These are phyloP conservation scores for Primulina tabacum DNA, from an alignment of 257 asterid species.

Conservation along the genomic window DNA sequence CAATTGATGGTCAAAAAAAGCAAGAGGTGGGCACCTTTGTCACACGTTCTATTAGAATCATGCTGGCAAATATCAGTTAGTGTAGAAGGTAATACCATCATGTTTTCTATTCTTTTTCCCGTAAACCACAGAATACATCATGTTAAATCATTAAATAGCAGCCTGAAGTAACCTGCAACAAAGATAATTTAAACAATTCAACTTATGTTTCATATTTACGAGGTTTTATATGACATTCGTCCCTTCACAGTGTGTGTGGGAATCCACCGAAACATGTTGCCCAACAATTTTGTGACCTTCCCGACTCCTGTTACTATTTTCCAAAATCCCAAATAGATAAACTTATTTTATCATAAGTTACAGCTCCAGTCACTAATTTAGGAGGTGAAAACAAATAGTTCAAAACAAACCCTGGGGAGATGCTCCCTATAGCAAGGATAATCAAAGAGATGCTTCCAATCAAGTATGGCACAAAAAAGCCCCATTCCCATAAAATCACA, in stretches of 20 bases:
- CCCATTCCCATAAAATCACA: constrained; percentile 73
- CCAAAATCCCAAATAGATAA: background rate
- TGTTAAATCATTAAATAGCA: constrained; percentile 26
- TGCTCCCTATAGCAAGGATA: constrained; percentile 89
- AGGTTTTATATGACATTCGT: background rate
- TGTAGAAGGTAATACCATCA: too few relatives aligned
- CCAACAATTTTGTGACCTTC: background rate
- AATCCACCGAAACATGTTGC: background rate
- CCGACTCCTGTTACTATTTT: background rate
- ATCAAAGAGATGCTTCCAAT: constrained; percentile 85
- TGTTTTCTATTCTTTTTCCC: too few relatives aligned
- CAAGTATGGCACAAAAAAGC: constrained; percentile 91
- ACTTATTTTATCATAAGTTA: constrained; percentile 12
- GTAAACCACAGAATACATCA: too few relatives aligned
- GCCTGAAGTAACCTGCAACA: constrained; percentile 88
- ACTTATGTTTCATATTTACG: constrained; percentile 4
- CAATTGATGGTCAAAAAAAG: background rate
- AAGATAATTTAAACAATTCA: constrained; percentile 20
- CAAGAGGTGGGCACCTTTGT: background rate
- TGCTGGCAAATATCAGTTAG: too few relatives aligned
- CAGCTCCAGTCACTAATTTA: constrained; percentile 4
- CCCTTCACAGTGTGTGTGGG: background rate
- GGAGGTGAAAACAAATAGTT: constrained; percentile 11
- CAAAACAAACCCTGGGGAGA: constrained; percentile 80
- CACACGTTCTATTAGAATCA: too few relatives aligned